Evolutionary conservation across 176 grass and related monocot species (phyloP), one percentile per base, ranked within the genome.

Genomic region (Oropetium thomaeum): DNA sequence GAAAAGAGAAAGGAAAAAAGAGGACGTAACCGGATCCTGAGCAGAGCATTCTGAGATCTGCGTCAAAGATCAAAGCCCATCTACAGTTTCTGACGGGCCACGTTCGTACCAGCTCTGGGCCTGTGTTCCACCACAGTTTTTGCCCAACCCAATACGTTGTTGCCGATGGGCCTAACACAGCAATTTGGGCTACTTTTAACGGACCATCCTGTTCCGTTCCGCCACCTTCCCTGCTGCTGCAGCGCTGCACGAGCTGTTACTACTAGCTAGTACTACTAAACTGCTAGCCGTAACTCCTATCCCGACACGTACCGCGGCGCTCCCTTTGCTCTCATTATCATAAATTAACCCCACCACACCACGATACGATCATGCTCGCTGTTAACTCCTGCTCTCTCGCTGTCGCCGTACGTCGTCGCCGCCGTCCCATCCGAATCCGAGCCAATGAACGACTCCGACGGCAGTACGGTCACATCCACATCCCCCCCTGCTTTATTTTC

Each of bases 381-480:
- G 51, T 20, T 22, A 28, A 12, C 7, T 58, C 39, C 22, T 58
- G 11, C 9, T 16, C 51, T 23, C 51, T 25, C 51, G 51, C 51
- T 54, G n/a, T 54, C 51, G 7, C 20, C n/a, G n/a, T n/a, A n/a
- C n/a, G n/a, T n/a, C n/a, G n/a, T n/a, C n/a, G n/a, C 49, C 7
- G 20, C 49, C 49, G 49, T 54, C 53, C 9, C 23, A 23, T 27
- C 22, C 23, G 10, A 2, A 10, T 11, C 41, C 22, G 23, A 4
- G 48, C 6, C 22, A 4, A 10, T 11, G 10, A 11, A 26, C 48
- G 44, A 71, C 30, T 6, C 25, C 22, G 35, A 55, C 66, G 49
- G 35, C 7, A 23, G 57, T 64, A 64, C 66, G 66, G 82, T 84
- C 82, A 84, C 82, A 83, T 83, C 81, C 13, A 19, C 1, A 8